Percentiles rank a stretch among this genome's conserved stretches.
phyloP scores from a whole-genome alignment of 805 yeast species.

The Candida succiphila region DNA sequence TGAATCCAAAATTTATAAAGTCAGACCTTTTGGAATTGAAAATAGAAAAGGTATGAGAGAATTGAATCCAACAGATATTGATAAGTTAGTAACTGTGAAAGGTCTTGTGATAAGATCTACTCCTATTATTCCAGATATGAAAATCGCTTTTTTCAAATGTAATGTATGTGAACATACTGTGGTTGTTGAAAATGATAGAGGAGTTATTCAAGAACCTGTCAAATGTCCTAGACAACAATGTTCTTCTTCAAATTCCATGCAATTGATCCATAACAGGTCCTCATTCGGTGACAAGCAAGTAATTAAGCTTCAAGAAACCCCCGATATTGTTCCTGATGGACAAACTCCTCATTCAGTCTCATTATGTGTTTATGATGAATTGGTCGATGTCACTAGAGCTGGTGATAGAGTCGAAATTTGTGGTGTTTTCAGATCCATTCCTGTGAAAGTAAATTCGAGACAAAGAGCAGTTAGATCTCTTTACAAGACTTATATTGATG shows the following conservation, averaged over 20 bases:
- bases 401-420: constrained; percentile 96
- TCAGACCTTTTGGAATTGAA: constrained; percentile 80
- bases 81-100: constrained; percentile 81
- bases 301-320: constrained; percentile 75
- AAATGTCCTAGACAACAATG: constrained; percentile 88
- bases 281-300: constrained; percentile 94
- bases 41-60: constrained; percentile 79
- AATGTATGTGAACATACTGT: constrained; percentile 89
- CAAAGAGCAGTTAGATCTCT: constrained; percentile 76
- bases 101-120: constrained; percentile 87
- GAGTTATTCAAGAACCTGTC: constrained; percentile 87
- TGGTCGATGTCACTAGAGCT: constrained; percentile 90
- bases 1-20: constrained; percentile 75
- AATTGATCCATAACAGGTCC: constrained; percentile 83
- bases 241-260: constrained; percentile 78
- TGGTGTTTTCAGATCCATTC: constrained; percentile 88
- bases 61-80: constrained; percentile 88
- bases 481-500: constrained; percentile 90
- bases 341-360: constrained; percentile 97
- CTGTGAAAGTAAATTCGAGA: constrained; percentile 79
- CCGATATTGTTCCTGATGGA: constrained; percentile 94
- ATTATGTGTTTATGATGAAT: constrained; percentile 88
- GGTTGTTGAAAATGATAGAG: constrained; percentile 89
- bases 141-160: constrained; percentile 91
- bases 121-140: constrained; percentile 95